Percentiles rank a stretch among this genome's conserved stretches.
phyloP scores from a whole-genome alignment of 2,329 filamentous ascomycete genomes.

The Colletotrichum paranaense region DNA sequence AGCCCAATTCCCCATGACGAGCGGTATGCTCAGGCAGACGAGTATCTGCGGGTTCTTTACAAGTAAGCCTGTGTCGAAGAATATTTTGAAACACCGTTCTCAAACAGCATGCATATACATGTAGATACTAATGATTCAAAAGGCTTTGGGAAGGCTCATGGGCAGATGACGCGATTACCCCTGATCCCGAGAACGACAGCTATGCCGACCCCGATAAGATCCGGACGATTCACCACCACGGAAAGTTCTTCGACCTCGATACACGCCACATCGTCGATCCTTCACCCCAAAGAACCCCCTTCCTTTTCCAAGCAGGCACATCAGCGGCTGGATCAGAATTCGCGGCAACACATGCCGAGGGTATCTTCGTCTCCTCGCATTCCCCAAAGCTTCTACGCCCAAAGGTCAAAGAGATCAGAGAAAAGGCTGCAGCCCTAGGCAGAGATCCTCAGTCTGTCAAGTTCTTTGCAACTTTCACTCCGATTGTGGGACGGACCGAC shows the following conservation, averaged over 20 bases:
- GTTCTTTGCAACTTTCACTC: constrained; percentile 63
- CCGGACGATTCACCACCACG: constrained; percentile 66
- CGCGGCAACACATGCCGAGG: constrained; percentile 68
- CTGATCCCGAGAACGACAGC: constrained; percentile 63
- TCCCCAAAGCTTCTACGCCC: constrained; percentile 59
- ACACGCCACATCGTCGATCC: constrained; percentile 62
- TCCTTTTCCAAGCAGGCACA: constrained; percentile 70
- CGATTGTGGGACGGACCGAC: constrained; percentile 60
- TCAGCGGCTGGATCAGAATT: constrained; percentile 68
- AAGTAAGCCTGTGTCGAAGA: constrained; percentile 53
- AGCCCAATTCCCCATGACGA: constrained; percentile 70
- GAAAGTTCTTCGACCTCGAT: constrained; percentile 37
- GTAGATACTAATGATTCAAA: neutral
- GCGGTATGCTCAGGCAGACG: constrained; percentile 70
- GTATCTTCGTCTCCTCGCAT: constrained; percentile 68
- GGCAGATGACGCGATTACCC: constrained; percentile 66
- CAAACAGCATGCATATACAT: neutral
- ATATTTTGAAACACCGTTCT: too few species aligned
- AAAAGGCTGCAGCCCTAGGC: constrained; percentile 60
- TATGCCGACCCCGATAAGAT: constrained; percentile 70
- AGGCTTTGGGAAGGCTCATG: constrained; percentile 67
- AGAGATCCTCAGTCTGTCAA: constrained; percentile 68
- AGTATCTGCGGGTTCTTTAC: constrained; percentile 71
- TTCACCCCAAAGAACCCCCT: constrained; percentile 67
- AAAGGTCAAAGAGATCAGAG: constrained; percentile 64